A percentile compares a stretch with the other conserved stretches of the same genome.
Conservation (phyloP, 75 land plant genomes). For the Picea glauca region DNA sequence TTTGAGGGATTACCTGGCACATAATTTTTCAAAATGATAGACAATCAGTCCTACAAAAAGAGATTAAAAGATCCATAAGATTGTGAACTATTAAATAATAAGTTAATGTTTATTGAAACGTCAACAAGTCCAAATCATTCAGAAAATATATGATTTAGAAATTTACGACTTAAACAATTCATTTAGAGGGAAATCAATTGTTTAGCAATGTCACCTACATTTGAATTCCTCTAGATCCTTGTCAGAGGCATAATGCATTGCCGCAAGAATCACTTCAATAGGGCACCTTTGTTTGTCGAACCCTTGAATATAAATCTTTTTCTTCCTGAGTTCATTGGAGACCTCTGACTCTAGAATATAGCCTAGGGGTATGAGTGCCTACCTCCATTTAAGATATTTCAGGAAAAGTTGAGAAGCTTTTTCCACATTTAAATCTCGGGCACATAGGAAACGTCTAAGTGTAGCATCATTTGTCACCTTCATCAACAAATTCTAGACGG, state of each 20-base stretch:
- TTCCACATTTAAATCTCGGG: slow-evolving; percentile 60
- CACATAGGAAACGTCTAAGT: slow-evolving; percentile 73
- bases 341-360: slow-evolving; percentile 46
- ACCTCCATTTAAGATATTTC: slow-evolving; percentile 59
- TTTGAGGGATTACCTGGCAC: slow-evolving; percentile 19
- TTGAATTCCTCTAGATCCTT: slow-evolving; percentile 66
- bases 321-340: slow-evolving; percentile 43
- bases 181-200: too few relatives aligned
- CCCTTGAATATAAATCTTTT: slow-evolving; percentile 78
- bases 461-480: slow-evolving; percentile 66
- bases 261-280: slow-evolving; percentile 43
- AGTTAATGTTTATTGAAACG: background rate
- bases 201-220: slow-evolving; percentile 31
- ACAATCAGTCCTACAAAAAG: slow-evolving; percentile 16
- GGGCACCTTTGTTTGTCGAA: slow-evolving; percentile 59
- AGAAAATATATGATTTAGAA: background rate
- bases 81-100: background rate
- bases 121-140: background rate
- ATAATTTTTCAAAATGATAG: slow-evolving; percentile 24
- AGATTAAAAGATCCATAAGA: background rate
- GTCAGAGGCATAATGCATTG: slow-evolving; percentile 32
- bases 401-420: slow-evolving; percentile 55
- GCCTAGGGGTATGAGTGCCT: slow-evolving; percentile 47
- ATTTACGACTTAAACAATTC: background rate
- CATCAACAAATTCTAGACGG: background rate